Evolutionary conservation across 371 early-diverging fungal genomes (phyloP), one percentile per base, ranked within the genome.

Genomic region (Mortierella sp.): DNA sequence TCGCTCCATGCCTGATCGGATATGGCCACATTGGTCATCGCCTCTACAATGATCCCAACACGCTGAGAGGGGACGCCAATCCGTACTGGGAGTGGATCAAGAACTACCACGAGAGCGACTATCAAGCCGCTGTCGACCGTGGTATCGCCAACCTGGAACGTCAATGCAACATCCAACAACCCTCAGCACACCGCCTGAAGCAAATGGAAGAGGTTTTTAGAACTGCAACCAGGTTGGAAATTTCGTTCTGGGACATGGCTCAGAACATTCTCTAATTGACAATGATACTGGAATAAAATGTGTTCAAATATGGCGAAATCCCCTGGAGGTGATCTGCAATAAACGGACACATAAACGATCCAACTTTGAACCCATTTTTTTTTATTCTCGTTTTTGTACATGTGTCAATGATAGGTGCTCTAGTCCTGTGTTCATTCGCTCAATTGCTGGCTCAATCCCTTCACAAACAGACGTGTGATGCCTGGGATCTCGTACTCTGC

Each of bases 61-160:
- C 92, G 1, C 86, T 88, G 58, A 77, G 79, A 65, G 84, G 85
- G 60, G 88, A 89, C 52, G 90, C 86, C 10, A 93, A 95, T 71
- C 91, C 89, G 37, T 95, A 92, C 74, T 91, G 91, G 90, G 78
- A 78, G 21, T 95, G 95, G 95, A 91, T 94, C 54, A 62, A 78
- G 46, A 90, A 83, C 70, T 95, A 95, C 72, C 85, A 85, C 9
- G 83, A 80, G 14, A 85, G 74, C 9, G 82, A 84, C 37, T 93
- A 86, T 76, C 93, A 93, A 71, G 63, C 51, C 5, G 91, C 92
- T 24, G 91, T 91, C 2, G 63, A 37, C 6, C 78, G 79, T 41
- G 92, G 91, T 12, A 81, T 84, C 54, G 76, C 60, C 68, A 79
- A 59, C 40, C 80, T 62, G 86, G 90, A 70, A 62, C 72, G 47